Conservation (phyloP, 768 basidiomycete species). For the Hydnum rufescens region DNA sequence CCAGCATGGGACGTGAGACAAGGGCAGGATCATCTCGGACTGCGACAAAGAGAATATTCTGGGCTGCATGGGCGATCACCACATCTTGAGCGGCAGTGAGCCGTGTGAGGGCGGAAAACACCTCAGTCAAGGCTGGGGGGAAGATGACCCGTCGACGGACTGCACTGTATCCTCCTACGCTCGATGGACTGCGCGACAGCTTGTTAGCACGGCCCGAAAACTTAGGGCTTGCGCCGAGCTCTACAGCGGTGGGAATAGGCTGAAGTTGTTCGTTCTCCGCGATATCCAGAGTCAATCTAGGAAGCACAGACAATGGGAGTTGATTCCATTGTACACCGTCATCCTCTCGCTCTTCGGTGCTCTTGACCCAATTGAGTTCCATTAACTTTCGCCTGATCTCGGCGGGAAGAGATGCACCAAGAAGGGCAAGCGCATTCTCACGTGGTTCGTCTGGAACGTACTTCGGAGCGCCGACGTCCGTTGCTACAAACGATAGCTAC, state of each 20-base stretch:
- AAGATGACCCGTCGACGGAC: slow-evolving; percentile 47
- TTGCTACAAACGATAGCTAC: slow-evolving; percentile 45
- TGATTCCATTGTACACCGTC: slow-evolving; percentile 24
- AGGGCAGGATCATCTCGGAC: slow-evolving; percentile 59
- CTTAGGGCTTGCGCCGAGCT: no score
- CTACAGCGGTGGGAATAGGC: not conserved
- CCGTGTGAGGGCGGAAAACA: slow-evolving; percentile 34
- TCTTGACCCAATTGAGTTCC: slow-evolving; percentile 50
- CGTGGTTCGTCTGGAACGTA: slow-evolving; percentile 36
- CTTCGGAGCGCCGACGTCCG: slow-evolving; percentile 46
- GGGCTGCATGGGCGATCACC: slow-evolving; percentile 34
- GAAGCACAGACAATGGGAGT: slow-evolving; percentile 45
- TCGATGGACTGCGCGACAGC: slow-evolving; percentile 38
- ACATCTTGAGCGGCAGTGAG: slow-evolving; percentile 35
- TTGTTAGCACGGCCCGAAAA: no score
- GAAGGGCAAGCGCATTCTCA: slow-evolving; percentile 28
- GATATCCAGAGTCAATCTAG: slow-evolving; percentile 16
- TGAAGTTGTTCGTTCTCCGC: not conserved
- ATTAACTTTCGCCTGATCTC: slow-evolving; percentile 46
- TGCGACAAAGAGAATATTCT: slow-evolving; percentile 36
- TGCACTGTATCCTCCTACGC: slow-evolving; percentile 20
- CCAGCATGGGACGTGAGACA: slow-evolving; percentile 41
- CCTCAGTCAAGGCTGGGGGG: slow-evolving; percentile 34
- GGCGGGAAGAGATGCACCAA: slow-evolving; percentile 29
- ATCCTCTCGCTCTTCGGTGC: slow-evolving; percentile 20